Evolutionary conservation across 2,329 filamentous ascomycete species (phyloP).

Genomic region (Aureobasidium sp.): DNA sequence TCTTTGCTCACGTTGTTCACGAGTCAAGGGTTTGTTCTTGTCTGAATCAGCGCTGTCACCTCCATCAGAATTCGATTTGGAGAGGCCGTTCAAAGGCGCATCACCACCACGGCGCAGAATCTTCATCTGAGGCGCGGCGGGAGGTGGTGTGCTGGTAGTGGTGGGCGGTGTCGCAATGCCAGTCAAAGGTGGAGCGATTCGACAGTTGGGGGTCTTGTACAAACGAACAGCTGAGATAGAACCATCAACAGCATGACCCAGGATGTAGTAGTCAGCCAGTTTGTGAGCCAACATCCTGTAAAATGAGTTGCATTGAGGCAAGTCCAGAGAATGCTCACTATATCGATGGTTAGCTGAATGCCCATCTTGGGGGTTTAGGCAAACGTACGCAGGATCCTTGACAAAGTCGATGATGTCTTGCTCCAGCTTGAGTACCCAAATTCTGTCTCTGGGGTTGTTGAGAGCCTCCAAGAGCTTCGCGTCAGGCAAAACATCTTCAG

Average conservation of each 20-base stretch:
- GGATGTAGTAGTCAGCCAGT: slow-evolving; percentile 91
- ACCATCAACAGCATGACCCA: slow-evolving; percentile 89
- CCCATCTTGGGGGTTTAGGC: not conserved
- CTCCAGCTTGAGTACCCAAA: slow-evolving; percentile 81
- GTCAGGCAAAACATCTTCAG: slow-evolving; percentile 60
- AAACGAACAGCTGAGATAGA: slow-evolving; percentile 81
- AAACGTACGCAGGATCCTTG: slow-evolving; percentile 67
- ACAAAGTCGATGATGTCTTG: slow-evolving; percentile 92
- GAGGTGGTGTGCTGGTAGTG: slow-evolving; percentile 60
- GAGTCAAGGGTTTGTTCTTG: slow-evolving; percentile 66
- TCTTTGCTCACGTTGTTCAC: slow-evolving; percentile 84
- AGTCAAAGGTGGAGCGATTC: slow-evolving; percentile 54
- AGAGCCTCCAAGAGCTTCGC: slow-evolving; percentile 90
- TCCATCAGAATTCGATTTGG: slow-evolving; percentile 61
- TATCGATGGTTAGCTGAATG: not conserved
- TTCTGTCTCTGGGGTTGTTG: slow-evolving; percentile 75
- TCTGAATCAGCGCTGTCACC: slow-evolving; percentile 51
- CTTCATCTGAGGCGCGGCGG: slow-evolving; percentile 68
- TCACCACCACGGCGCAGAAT: slow-evolving; percentile 74
- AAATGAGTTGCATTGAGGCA: slow-evolving; percentile 92
- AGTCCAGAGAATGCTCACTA: slow-evolving; percentile 80
- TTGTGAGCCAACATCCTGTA: slow-evolving; percentile 93
- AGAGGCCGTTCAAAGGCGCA: slow-evolving; percentile 21
- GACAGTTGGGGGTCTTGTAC: slow-evolving; percentile 77
- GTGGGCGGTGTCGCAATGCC: slow-evolving; percentile 39